Percentiles rank a stretch among this genome's conserved stretches.
phyloP scores from a whole-genome alignment of 345 rosid species.

The Raphanus raphanistrum region DNA sequence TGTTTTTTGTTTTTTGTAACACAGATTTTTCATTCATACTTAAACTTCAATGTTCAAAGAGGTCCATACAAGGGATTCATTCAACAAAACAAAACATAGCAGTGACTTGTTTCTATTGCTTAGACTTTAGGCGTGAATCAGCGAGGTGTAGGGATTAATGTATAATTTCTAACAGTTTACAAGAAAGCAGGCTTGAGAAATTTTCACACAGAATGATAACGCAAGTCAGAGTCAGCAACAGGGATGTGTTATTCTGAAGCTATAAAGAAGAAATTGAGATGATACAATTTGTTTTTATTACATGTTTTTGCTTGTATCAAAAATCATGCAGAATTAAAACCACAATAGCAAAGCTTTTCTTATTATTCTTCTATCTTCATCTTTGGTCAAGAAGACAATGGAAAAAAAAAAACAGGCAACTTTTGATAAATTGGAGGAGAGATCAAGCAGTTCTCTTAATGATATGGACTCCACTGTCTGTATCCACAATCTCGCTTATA shows the following conservation, averaged over 20 bases:
- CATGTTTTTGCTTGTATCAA: constrained; percentile 10
- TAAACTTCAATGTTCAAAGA: too few relatives aligned
- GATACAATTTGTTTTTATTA: constrained; percentile 9
- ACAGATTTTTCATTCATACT: too few relatives aligned
- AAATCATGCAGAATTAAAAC: constrained; percentile 30
- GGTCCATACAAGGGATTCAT: too few relatives aligned
- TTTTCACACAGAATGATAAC: background rate
- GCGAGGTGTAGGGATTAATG: background rate
- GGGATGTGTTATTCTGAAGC: background rate
- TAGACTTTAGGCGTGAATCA: background rate
- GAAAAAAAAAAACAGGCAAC: background rate
- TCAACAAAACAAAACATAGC: background rate
- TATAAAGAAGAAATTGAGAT: constrained; percentile 8
- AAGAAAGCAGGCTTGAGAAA: background rate
- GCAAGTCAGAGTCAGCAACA: background rate
- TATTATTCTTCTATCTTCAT: background rate
- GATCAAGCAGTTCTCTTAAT: constrained; percentile 71
- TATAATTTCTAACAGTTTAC: background rate
- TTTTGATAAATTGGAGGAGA: background rate
- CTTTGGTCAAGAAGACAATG: constrained; percentile 19
- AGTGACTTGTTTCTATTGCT: background rate
- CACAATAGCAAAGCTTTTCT: background rate
- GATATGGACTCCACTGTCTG: constrained; percentile 94
- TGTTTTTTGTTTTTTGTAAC: too few relatives aligned
- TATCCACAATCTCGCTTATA: constrained; percentile 85